Evolutionary conservation across 371 early-diverging fungal genomes (phyloP).

Genomic region (Mortierella sp.): DNA sequence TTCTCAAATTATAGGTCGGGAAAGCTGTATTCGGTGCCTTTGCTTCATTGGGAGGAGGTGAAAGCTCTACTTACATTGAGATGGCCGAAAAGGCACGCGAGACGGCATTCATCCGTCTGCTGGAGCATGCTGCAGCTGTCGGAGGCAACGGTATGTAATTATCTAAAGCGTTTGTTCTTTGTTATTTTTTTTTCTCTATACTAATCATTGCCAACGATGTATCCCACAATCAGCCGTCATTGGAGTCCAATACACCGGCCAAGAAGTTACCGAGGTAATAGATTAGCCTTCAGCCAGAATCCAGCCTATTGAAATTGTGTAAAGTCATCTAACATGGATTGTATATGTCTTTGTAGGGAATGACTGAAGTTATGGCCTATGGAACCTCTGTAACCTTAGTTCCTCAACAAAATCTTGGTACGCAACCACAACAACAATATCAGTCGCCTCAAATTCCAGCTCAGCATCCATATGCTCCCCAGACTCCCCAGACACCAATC

Average conservation of each 20-base stretch:
- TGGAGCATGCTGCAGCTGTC: conserved; percentile 50
- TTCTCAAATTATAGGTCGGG: conserved; percentile 21
- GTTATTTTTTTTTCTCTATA: not conserved
- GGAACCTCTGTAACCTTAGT: conserved; percentile 48
- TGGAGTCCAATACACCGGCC: conserved; percentile 51
- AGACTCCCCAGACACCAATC: conserved; percentile 2
- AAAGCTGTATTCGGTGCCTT: conserved; percentile 56
- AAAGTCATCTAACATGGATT: not conserved
- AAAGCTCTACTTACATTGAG: conserved; percentile 50
- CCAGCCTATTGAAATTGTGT: not conserved
- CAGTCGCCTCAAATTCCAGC: conserved; percentile 7
- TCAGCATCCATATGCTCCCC: conserved; percentile 12
- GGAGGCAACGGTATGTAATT: conserved; percentile 50
- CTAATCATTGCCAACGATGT: not conserved
- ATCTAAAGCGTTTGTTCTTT: no score
- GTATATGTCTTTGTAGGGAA: conserved; percentile 14
- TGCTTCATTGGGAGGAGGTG: conserved; percentile 52
- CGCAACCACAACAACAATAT: not conserved
- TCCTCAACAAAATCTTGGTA: conserved; percentile 11
- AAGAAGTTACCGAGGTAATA: conserved; percentile 40
- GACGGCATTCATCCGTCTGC: conserved; percentile 46
- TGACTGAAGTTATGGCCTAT: conserved; percentile 57
- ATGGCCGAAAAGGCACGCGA: conserved; percentile 58
- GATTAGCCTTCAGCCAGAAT: not conserved
- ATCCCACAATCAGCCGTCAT: conserved; percentile 33